phyloP scores from a whole-genome alignment of 2,329 filamentous ascomycete genomes.

The Keithomyces neogunnii region DNA sequence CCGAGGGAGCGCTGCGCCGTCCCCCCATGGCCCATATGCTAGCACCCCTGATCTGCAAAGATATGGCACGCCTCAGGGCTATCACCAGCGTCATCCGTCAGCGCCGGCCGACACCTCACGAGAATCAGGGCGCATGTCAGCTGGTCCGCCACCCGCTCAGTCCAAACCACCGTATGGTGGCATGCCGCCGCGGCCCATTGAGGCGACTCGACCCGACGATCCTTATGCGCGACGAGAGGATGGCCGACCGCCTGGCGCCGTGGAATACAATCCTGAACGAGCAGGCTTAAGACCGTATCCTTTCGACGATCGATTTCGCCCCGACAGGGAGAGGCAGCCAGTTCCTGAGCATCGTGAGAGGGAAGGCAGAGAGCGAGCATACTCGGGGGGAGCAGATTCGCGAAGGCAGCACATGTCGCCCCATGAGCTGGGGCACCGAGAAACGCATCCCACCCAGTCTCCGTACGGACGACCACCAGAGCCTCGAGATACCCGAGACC shows the following conservation, averaged over 20 bases:
- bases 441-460: slow-evolving; percentile 35
- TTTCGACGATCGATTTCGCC: slow-evolving; percentile 47
- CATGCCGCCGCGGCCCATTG: slow-evolving; percentile 37
- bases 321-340: slow-evolving; percentile 37
- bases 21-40: slow-evolving; percentile 42
- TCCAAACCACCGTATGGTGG: slow-evolving; percentile 35
- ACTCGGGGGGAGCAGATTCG: slow-evolving; percentile 37
- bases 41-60: slow-evolving; percentile 52
- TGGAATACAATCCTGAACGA: slow-evolving; percentile 47
- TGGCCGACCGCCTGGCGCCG: slow-evolving; percentile 23
- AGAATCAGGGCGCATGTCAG: slow-evolving; percentile 28
- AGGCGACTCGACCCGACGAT: slow-evolving; percentile 35
- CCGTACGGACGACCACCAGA: slow-evolving; percentile 35
- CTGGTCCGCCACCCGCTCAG: slow-evolving; percentile 39
- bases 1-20: slow-evolving; percentile 35
- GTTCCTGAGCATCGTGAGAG: slow-evolving; percentile 36
- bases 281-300: slow-evolving; percentile 31
- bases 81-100: slow-evolving; percentile 41
- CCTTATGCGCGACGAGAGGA: slow-evolving; percentile 44
- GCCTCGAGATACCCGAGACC: slow-evolving; percentile 24
- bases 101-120: slow-evolving; percentile 35
- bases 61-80: slow-evolving; percentile 51
- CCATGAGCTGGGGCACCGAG: slow-evolving; percentile 30
- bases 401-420: slow-evolving; percentile 31
- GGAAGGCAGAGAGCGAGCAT: slow-evolving; percentile 37